Conservation (phyloP, 78 protist genomes). For the Dictyostelium citrinum region DNA sequence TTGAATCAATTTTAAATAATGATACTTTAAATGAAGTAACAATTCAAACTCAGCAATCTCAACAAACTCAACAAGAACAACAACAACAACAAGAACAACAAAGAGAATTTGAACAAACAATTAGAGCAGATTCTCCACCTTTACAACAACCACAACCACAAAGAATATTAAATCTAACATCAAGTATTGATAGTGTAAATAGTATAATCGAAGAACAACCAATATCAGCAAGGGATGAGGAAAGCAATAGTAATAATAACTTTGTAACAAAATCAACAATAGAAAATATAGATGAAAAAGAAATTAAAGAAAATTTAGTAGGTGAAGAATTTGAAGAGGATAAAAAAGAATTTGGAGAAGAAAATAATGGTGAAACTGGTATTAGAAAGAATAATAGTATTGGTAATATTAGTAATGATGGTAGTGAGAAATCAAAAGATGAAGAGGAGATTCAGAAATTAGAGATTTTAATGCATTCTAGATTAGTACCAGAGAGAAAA, state of each 20-base stretch:
- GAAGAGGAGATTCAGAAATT: neutral
- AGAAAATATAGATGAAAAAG: neutral
- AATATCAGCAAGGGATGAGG: neutral
- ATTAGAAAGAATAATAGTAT: neutral
- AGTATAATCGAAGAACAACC: neutral
- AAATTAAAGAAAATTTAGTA: neutral
- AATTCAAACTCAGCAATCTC: neutral
- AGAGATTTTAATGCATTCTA: neutral
- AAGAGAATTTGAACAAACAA: neutral
- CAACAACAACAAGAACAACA: neutral
- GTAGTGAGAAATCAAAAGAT: neutral
- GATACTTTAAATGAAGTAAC: neutral
- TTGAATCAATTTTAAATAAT: neutral
- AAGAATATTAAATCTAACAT: neutral
- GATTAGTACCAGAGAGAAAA: slow-evolving; percentile 1
- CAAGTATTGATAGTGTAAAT: neutral
- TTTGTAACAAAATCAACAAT: neutral
- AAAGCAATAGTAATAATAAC: neutral
- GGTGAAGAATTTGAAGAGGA: neutral
- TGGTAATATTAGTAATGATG: neutral
- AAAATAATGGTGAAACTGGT: neutral
- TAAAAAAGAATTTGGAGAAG: neutral
- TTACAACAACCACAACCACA: neutral
- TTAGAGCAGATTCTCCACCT: neutral
- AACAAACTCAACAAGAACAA: neutral